Evolutionary conservation across 306 rosid species (phyloP), one percentile per base, ranked within the genome.

Genomic region (Vigna trinervia): DNA sequence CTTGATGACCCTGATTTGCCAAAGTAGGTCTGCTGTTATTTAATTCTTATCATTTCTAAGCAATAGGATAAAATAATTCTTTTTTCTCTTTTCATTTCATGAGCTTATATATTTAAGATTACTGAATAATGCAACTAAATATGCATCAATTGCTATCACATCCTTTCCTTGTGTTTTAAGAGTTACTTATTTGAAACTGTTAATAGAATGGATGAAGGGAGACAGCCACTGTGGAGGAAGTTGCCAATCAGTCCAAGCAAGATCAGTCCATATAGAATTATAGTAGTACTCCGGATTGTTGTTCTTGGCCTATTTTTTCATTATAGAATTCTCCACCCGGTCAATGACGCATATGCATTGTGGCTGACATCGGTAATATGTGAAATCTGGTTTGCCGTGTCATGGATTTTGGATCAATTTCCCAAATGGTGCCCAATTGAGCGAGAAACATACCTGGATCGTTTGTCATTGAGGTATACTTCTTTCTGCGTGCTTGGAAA

Each of bases 311-410:
- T 91, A 39, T 93, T 93, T 86, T 91, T 93, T 43, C 98, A 93
- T 74, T 93, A 93, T 63, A 85, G 98, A 85, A 88, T 93, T 54
- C 93, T 90, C 70, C 97, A 93, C 78, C 98, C 97, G 15, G 98
- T 93, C 69, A 39, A 87, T 7, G 83, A 88, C 73, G 98, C 98
- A 71, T 91, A 83, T 72, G 92, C 84, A 38, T 82, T 93, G 68
- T 93, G 98, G 98, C 83, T 93, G 57, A 91, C 94, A 80, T 93
- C 98, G 56, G 91, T 93, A 15, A 87, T 93, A 65, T 93, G 98
- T 86, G 98, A 93, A 86, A 93, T 93, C 61, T 93, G 97, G 98
- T 93, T 93, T 84, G 97, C 92, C 50, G 89, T 86, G 26, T 93
- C 96, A 12, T 93, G 98, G 98, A 88, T 93, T 67, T 82, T 93